phyloP scores from a whole-genome alignment of 1,139 yeast species.

The Pichia sp. region DNA sequence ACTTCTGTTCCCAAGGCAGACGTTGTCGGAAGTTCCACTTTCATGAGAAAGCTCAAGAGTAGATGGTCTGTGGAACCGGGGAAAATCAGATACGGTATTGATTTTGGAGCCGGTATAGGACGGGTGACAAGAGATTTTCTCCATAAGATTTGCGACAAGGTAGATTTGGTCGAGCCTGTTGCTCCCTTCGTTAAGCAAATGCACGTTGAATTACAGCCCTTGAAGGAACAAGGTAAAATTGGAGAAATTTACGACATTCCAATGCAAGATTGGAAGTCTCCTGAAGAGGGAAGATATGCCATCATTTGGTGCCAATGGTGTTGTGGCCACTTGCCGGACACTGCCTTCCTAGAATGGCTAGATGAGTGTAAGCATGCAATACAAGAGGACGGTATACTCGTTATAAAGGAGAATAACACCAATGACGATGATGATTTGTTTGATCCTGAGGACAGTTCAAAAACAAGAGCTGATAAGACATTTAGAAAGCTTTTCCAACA shows the following conservation, averaged over 20 bases:
- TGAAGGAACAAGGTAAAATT: conserved; percentile 54
- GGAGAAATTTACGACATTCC: conserved; percentile 74
- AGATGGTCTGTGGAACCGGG: conserved; percentile 52
- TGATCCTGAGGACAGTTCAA: conserved; percentile 79
- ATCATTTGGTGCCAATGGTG: conserved; percentile 99
- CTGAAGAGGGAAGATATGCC: conserved; percentile 66
- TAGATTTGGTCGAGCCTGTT: conserved; percentile 90
- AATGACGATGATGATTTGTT: conserved; percentile 56
- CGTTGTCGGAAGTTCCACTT: conserved; percentile 77
- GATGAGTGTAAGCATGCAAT: conserved; percentile 59
- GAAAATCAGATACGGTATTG: conserved; percentile 54
- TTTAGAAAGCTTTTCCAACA: conserved; percentile 61
- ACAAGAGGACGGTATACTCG: conserved; percentile 70
- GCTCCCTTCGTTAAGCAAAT: conserved; percentile 76
- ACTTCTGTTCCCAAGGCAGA: conserved; percentile 90
- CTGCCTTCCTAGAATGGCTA: conserved; percentile 65
- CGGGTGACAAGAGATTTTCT: conserved; percentile 82
- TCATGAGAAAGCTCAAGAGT: conserved; percentile 63
- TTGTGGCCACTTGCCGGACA: conserved; percentile 89
- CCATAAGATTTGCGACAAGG: conserved; percentile 66
- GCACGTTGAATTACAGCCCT: conserved; percentile 48
- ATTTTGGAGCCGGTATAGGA: conserved; percentile 96
- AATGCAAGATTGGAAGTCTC: conserved; percentile 78
- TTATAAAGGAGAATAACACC: conserved; percentile 86
- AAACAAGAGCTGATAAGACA: conserved; percentile 62